A percentile compares a stretch with the other conserved stretches of the same genome.
These are phyloP conservation scores for Xylaria nigripes DNA, from an alignment of 495 filamentous ascomycete genomes.

Conservation along the genomic window DNA sequence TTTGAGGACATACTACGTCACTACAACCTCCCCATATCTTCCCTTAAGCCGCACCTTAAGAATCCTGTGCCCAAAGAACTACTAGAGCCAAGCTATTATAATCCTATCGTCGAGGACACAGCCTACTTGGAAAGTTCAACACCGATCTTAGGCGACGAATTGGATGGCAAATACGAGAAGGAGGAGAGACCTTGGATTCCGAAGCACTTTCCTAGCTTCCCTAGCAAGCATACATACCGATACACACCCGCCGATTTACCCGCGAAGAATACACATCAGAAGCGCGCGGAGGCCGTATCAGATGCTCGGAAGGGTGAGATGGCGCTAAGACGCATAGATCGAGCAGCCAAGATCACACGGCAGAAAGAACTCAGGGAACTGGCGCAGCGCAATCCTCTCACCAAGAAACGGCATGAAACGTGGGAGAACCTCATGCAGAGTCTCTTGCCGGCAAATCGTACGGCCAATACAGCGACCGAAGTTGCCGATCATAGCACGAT, in stretches of 20 bases:
- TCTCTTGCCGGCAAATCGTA: conserved; percentile 21
- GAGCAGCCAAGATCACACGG: conserved; percentile 40
- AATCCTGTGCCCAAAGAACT: conserved; percentile 28
- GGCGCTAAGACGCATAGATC: conserved; percentile 36
- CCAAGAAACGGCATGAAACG: conserved; percentile 29
- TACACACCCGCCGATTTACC: conserved; percentile 31
- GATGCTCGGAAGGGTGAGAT: conserved; percentile 39
- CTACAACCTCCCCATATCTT: conserved; percentile 28
- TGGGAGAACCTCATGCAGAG: conserved; percentile 40
- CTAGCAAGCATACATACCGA: conserved; percentile 40
- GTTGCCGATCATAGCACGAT: conserved; percentile 44
- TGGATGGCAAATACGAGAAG: conserved; percentile 38
- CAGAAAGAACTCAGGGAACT: conserved; percentile 40
- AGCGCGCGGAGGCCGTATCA: conserved; percentile 35
- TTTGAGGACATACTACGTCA: conserved; percentile 31
- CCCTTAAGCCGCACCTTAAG: conserved; percentile 35
- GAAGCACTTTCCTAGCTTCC: conserved; percentile 35
- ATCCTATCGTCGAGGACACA: conserved; percentile 23
- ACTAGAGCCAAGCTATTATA: conserved; percentile 23
- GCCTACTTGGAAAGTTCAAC: conserved; percentile 21
- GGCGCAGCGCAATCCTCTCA: conserved; percentile 27
- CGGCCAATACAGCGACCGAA: conserved; percentile 43
- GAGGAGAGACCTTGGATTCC: conserved; percentile 35
- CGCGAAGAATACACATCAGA: conserved; percentile 30
- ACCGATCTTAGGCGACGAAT: conserved; percentile 32